Conservation (phyloP, 1,284 basidiomycete genomes). For the Nidula niveotomentosa region DNA sequence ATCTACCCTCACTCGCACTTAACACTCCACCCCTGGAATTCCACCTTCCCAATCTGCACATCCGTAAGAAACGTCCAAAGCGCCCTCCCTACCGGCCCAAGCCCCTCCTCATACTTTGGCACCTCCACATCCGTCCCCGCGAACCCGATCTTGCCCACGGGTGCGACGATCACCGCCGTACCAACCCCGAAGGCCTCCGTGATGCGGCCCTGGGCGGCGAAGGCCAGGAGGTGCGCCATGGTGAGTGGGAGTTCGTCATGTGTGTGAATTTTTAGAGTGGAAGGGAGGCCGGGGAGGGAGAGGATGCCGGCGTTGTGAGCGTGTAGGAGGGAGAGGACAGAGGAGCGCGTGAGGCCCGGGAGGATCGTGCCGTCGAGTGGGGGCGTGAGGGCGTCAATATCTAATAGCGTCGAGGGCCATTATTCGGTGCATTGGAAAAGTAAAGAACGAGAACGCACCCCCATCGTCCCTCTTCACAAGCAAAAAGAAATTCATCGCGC, state of each 20-base stretch:
- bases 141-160: constrained; percentile 57
- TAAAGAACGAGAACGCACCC: constrained; percentile 18
- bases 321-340: constrained; percentile 60
- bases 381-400: constrained; percentile 69
- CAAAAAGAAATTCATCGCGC: constrained; percentile 74
- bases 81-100: constrained; percentile 57
- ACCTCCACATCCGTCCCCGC: constrained; percentile 50
- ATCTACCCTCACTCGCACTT: no score
- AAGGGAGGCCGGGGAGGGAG: constrained; percentile 38
- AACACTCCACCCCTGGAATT: constrained; percentile 40
- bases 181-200: constrained; percentile 76
- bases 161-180: constrained; percentile 65
- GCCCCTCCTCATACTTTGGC: constrained; percentile 39
- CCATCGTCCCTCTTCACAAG: constrained; percentile 51
- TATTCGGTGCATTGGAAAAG: neutral
- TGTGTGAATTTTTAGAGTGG: constrained; percentile 41
- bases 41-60: constrained; percentile 63
- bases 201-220: constrained; percentile 48
- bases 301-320: constrained; percentile 36
- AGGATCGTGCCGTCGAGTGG: constrained; percentile 76
- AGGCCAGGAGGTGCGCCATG: constrained; percentile 58
- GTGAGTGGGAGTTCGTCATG: constrained; percentile 58
- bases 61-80: constrained; percentile 55
- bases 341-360: constrained; percentile 76
- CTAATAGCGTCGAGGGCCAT: constrained; percentile 25